phyloP scores from a whole-genome alignment of 2,329 filamentous ascomycete genomes.

The Trichoderma arundinaceum region DNA sequence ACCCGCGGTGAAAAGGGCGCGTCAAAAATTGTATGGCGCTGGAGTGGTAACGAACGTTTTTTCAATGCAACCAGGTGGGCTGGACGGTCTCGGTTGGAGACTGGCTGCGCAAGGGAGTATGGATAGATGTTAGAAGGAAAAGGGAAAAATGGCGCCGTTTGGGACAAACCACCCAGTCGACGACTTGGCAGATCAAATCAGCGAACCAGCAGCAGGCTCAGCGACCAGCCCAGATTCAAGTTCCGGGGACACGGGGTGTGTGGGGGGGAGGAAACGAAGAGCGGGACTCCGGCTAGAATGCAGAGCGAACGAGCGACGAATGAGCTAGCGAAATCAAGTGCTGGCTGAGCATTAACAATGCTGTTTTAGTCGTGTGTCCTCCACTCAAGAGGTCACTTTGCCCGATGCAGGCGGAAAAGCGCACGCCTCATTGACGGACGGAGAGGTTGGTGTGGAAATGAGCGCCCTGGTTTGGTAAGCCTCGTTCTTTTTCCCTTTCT shows the following conservation, averaged over 20 bases:
- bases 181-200: constrained; percentile 27
- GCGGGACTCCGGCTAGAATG: constrained; percentile 30
- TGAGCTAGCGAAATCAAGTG: constrained; percentile 23
- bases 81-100: constrained; percentile 11
- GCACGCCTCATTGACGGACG: not conserved
- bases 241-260: constrained; percentile 32
- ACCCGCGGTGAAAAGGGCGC: constrained; percentile 14
- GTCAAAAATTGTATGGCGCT: constrained; percentile 3
- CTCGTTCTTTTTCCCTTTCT: not conserved
- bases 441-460: constrained; percentile 20
- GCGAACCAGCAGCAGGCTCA: constrained; percentile 29
- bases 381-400: constrained; percentile 5
- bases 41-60: constrained; percentile 21
- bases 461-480: constrained; percentile 4
- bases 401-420: constrained; percentile 22
- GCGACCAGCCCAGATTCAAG: constrained; percentile 29
- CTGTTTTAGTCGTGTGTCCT: constrained; percentile 18
- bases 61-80: constrained; percentile 20
- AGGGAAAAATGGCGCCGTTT: constrained; percentile 21
- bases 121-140: constrained; percentile 24
- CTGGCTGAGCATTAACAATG: constrained; percentile 8
- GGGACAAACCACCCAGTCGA: constrained; percentile 20
- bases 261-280: constrained; percentile 28
- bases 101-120: constrained; percentile 18
- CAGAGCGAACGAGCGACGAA: constrained; percentile 29